Evolutionary conservation across 2,329 filamentous ascomycete species (phyloP).

Genomic region (Nigrospora osmanthi): DNA sequence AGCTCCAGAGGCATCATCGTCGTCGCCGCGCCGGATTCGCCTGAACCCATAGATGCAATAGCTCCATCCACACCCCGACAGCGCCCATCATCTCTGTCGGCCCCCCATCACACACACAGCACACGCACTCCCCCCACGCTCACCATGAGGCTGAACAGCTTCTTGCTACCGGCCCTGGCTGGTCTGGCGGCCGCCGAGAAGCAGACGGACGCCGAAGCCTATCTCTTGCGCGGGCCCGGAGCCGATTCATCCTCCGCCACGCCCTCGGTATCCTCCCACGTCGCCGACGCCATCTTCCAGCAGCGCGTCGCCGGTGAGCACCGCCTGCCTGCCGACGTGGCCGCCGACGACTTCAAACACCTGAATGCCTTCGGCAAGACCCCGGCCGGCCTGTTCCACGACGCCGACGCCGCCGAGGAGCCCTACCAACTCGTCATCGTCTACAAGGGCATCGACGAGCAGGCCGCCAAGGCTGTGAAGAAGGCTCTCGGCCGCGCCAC

Average conservation of each 20-base stretch:
- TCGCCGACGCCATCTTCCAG: conserved; percentile 51
- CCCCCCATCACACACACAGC: background rate
- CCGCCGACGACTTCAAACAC: conserved; percentile 41
- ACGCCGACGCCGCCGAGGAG: conserved; percentile 16
- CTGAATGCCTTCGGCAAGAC: conserved; percentile 54
- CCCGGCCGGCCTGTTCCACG: conserved; percentile 40
- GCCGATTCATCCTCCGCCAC: conserved; percentile 20
- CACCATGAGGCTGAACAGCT: conserved; percentile 31
- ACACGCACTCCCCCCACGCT: conserved; percentile 1
- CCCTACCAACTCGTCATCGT: conserved; percentile 51
- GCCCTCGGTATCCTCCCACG: conserved; percentile 40
- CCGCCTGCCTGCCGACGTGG: conserved; percentile 32
- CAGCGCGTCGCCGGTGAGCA: conserved; percentile 43
- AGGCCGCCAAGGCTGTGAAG: conserved; percentile 32
- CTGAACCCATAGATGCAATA: background rate
- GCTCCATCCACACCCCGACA: conserved; percentile 6
- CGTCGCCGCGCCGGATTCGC: too few species aligned
- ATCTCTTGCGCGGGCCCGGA: conserved; percentile 32
- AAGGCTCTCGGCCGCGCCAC: conserved; percentile 30
- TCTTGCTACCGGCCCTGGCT: conserved; percentile 26
- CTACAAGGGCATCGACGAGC: conserved; percentile 45
- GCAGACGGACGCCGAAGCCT: conserved; percentile 37
- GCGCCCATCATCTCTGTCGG: conserved; percentile 4
- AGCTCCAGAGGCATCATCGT: too few species aligned
- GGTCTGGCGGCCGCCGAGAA: conserved; percentile 22